These are phyloP conservation scores for Skeletonema grethae DNA, from an alignment of 108 stramenopile genomes.

Conservation along the genomic window DNA sequence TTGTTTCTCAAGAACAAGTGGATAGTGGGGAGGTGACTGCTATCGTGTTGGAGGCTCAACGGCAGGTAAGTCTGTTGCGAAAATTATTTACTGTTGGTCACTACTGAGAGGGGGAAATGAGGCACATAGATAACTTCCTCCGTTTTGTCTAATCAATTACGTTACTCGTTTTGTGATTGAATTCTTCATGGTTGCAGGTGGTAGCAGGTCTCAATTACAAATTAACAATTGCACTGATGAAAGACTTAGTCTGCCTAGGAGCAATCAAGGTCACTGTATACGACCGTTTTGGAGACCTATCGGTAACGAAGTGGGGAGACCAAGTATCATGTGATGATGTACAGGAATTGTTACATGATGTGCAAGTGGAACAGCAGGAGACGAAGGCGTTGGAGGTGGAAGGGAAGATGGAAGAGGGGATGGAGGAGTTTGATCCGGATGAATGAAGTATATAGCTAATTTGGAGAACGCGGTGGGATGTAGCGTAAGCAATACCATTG, in stretches of 20 bases:
- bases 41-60: neutral
- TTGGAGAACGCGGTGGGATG: neutral
- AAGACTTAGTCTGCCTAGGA: constrained; percentile 12
- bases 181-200: no score
- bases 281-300: constrained; percentile 17
- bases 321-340: constrained; percentile 20
- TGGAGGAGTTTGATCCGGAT: constrained; percentile 16
- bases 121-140: no score
- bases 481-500: neutral
- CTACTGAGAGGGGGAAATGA: no score
- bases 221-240: constrained; percentile 11
- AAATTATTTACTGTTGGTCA: no score
- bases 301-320: constrained; percentile 11
- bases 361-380: neutral
- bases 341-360: constrained; percentile 6
- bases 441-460: neutral
- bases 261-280: constrained; percentile 25
- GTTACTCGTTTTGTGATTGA: no score
- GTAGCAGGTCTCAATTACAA: constrained; percentile 36
- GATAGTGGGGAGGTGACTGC: neutral
- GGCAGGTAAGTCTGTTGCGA: no score
- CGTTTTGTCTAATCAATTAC: no score
- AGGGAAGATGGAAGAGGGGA: constrained; percentile 2
- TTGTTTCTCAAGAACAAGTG: neutral
- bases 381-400: constrained; percentile 14